Evolutionary conservation across 2,329 filamentous ascomycete genomes (phyloP).

Genomic region (Sarocladium strictum): DNA sequence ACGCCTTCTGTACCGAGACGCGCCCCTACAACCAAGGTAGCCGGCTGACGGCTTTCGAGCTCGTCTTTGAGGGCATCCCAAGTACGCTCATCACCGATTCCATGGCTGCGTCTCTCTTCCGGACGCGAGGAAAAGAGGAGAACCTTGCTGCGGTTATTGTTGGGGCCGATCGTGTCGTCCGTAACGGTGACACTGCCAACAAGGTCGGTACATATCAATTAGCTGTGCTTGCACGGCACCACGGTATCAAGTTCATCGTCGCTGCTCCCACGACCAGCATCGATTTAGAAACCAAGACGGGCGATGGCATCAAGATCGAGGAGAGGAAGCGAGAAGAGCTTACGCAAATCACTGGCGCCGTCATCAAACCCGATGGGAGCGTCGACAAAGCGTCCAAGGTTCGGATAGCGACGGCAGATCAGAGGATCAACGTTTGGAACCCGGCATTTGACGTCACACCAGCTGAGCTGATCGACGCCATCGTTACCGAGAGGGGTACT

Average conservation of each 20-base stretch:
- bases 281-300: conserved; percentile 73
- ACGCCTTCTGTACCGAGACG: conserved; percentile 95
- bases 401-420: conserved; percentile 72
- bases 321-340: conserved; percentile 77
- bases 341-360: conserved; percentile 74
- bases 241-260: conserved; percentile 90
- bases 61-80: conserved; percentile 90
- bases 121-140: conserved; percentile 51
- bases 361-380: conserved; percentile 56
- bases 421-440: conserved; percentile 86
- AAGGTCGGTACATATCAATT: conserved; percentile 96
- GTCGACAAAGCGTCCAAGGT: conserved; percentile 57
- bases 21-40: conserved; percentile 97
- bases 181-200: conserved; percentile 96
- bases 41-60: conserved; percentile 87
- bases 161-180: conserved; percentile 88
- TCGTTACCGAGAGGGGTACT: conserved; percentile 88
- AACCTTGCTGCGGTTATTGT: conserved; percentile 85
- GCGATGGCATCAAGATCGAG: conserved; percentile 82
- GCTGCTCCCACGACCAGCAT: conserved; percentile 93
- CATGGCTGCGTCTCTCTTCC: conserved; percentile 86
- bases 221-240: conserved; percentile 81
- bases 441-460: conserved; percentile 96
- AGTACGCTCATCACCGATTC: conserved; percentile 91
- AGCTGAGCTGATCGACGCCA: conserved; percentile 78